A percentile compares a stretch with the other conserved stretches of the same genome.
Evolutionary conservation across 768 basidiomycete species (phyloP).

Genomic region (Mycena crocata): DNA sequence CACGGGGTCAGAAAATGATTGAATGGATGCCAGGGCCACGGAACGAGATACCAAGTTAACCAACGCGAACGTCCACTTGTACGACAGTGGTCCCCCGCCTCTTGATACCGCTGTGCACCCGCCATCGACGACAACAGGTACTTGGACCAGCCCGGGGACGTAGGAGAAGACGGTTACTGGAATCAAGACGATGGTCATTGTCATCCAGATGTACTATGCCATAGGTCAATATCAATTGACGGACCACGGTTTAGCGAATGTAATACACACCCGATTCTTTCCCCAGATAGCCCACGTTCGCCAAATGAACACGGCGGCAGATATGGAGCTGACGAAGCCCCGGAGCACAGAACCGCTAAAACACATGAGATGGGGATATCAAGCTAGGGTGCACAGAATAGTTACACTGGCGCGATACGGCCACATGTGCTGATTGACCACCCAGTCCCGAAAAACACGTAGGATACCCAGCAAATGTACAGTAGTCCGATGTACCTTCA

Average conservation of each 20-base stretch:
- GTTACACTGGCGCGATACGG: background rate
- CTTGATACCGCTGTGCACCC: background rate
- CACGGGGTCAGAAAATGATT: background rate
- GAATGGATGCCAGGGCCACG: background rate
- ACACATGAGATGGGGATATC: background rate
- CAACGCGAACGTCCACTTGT: constrained; percentile 2
- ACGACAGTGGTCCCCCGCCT: background rate
- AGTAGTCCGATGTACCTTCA: background rate
- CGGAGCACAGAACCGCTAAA: background rate
- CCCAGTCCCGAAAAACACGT: background rate
- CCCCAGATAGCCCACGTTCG: constrained; percentile 7
- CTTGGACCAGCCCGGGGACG: background rate
- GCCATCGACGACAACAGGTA: background rate
- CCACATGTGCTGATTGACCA: background rate
- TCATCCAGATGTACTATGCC: background rate
- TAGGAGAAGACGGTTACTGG: constrained; percentile 1
- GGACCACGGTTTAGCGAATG: background rate
- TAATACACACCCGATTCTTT: background rate
- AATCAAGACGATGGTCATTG: background rate
- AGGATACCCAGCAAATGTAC: constrained; percentile 4
- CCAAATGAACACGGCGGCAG: constrained; percentile 2
- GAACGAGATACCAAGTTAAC: background rate
- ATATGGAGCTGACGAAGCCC: background rate
- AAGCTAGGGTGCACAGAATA: background rate
- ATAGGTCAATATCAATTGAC: background rate